Evolutionary conservation across 495 filamentous ascomycete species (phyloP).

Genomic region (Neurospora sp.): DNA sequence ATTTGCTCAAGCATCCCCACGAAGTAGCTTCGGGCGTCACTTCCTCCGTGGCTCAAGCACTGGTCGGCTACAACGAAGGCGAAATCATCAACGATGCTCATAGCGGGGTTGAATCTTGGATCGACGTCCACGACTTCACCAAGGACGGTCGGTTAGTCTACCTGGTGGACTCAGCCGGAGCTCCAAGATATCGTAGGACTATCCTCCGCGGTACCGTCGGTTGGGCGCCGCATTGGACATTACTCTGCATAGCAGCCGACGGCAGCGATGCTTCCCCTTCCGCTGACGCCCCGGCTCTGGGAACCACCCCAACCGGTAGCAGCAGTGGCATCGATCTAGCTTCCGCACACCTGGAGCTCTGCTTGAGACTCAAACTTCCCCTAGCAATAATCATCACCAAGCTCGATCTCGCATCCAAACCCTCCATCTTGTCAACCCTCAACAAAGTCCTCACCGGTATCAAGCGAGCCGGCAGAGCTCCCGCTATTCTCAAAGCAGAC

Average conservation of each 20-base stretch:
- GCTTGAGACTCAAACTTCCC: slow-evolving; percentile 65
- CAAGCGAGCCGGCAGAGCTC: slow-evolving; percentile 64
- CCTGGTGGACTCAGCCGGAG: slow-evolving; percentile 82
- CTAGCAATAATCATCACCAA: slow-evolving; percentile 82
- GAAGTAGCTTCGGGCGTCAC: slow-evolving; percentile 87
- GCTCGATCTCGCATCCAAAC: slow-evolving; percentile 71
- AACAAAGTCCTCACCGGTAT: slow-evolving; percentile 64
- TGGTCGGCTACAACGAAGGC: slow-evolving; percentile 69
- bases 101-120: slow-evolving; percentile 83
- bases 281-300: slow-evolving; percentile 25
- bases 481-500: slow-evolving; percentile 52
- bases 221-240: slow-evolving; percentile 90
- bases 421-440: slow-evolving; percentile 56
- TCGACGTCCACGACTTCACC: slow-evolving; percentile 78
- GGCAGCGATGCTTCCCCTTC: slow-evolving; percentile 41
- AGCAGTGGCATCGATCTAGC: slow-evolving; percentile 51
- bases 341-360: slow-evolving; percentile 76
- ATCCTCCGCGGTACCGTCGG: slow-evolving; percentile 81
- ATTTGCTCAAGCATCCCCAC: slow-evolving; percentile 85
- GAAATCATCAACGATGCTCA: slow-evolving; percentile 78
- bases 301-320: background rate
- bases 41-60: slow-evolving; percentile 84
- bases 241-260: slow-evolving; percentile 81
- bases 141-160: slow-evolving; percentile 70
- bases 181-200: slow-evolving; percentile 77